Percentiles rank a stretch among this genome's conserved stretches.
Conservation (phyloP, 2,329 filamentous ascomycete genomes). For the Xylaria sp. region DNA sequence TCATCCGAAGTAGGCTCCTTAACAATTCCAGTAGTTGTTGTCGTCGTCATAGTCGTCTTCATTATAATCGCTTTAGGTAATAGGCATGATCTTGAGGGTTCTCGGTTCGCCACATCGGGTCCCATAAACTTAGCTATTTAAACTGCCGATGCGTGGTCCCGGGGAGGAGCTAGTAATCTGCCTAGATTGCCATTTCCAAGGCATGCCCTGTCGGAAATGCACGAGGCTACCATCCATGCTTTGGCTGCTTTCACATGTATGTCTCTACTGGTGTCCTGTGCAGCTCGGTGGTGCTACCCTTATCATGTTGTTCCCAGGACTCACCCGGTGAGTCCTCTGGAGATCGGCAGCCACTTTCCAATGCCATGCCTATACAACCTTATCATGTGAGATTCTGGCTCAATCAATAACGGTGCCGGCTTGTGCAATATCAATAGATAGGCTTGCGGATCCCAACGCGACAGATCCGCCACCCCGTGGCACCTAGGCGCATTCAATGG, state of each 20-base stretch:
- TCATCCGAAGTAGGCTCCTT: conserved; percentile 13
- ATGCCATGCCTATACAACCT: conserved; percentile 2
- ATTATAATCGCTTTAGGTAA: conserved; percentile 12
- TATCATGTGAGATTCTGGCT: conserved; percentile 15
- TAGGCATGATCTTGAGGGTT: background rate
- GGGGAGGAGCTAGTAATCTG: conserved; percentile 31
- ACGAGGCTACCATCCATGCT: conserved; percentile 23
- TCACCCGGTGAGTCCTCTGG: background rate
- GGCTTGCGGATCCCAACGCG: conserved; percentile 21
- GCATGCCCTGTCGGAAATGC: conserved; percentile 9
- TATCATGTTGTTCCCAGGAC: conserved; percentile 5
- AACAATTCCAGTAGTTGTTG: background rate
- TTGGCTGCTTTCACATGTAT: conserved; percentile 16
- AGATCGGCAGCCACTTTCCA: conserved; percentile 8
- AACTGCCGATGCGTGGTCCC: conserved; percentile 34
- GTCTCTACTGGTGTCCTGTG: background rate
- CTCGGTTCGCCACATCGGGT: conserved; percentile 4
- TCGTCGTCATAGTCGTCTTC: conserved; percentile 7
- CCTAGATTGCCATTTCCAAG: conserved; percentile 30
- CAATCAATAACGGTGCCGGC: conserved; percentile 14
- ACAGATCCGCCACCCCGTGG: conserved; percentile 19
- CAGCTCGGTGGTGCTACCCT: conserved; percentile 15
- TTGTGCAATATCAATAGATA: conserved; percentile 31
- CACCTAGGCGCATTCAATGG: background rate
- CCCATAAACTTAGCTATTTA: conserved; percentile 1